Base-by-base conservation (phyloP, 1,284 basidiomycete genomes). In the Xerocomus minutiporus region DNA sequence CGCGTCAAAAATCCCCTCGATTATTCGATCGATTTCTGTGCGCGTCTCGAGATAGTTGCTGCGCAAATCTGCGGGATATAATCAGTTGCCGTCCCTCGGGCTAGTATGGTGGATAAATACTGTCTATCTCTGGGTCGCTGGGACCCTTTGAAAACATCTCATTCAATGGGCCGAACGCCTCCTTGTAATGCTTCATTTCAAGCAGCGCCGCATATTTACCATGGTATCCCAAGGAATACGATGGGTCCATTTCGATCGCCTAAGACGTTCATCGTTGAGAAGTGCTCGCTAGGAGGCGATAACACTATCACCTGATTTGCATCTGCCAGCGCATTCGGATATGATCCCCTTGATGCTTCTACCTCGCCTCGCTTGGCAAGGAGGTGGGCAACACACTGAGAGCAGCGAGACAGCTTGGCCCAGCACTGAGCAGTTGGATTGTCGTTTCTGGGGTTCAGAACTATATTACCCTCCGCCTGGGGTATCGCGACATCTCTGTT, bases 331-430 rank as follows among this genome's bases (percentile, higher is more conserved):
- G 47, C 31, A 41, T 28, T 11, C 6, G 23, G 7, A 28, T 46
- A 58, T 5, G 29, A 38, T 28, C 31, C 12, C 12, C 11, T 41
- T 8, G 23, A 13, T 23, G 31, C 45, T 12, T 45, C 8, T 20
- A 11, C 49, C 25, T 47, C 32, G 31, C 55, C 52, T 26, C 56
- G 41, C 31, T 52, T 58, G 15, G n/a, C 26, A 4, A 60, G 50
- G 20, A 57, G 48, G 41, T 39, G 28, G 29, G 51, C 44, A 8
- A 51, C 40, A 13, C 43, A 42, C 6, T 12, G 39, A 35, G 31
- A 46, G 41, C 41, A 34, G 9, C 50, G 48, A 32, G 45, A 39
- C 17, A 39, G n/a, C 38, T 20, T 39, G 38, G n/a, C 38, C 17
- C 1, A n/a, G 38, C n/a, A 17, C 4, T 36, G n/a, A 17, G 35